A percentile compares a stretch with the other conserved stretches of the same genome.
Evolutionary conservation across 1,284 basidiomycete species (phyloP).

Genomic region (Erythrobasidium hasegawianum): DNA sequence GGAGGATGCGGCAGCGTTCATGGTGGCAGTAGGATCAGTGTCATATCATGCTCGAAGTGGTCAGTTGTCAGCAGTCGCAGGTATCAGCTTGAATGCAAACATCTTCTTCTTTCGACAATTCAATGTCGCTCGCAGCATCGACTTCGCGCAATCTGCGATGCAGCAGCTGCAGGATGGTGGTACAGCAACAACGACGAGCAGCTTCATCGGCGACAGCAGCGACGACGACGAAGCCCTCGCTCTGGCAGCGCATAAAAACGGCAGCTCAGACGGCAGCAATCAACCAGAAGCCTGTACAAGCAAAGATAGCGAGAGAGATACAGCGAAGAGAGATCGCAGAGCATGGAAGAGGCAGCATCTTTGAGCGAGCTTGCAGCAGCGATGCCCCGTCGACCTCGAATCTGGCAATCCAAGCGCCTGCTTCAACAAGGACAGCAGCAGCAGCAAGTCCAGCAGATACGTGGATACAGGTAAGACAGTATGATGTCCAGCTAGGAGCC

Average conservation of each 20-base stretch:
- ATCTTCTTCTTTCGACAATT: too few relatives aligned
- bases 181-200: not conserved
- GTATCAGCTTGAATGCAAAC: too few relatives aligned
- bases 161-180: slow-evolving; percentile 14
- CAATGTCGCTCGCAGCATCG: not conserved
- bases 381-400: not conserved
- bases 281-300: slow-evolving; percentile 12
- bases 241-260: slow-evolving; percentile 2
- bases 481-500: not conserved
- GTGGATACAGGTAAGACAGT: slow-evolving; percentile 23
- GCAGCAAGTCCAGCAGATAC: not conserved
- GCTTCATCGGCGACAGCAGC: too few relatives aligned
- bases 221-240: slow-evolving; percentile 4
- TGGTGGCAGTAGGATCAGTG: too few relatives aligned
- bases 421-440: not conserved
- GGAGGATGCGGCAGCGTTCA: too few relatives aligned
- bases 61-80: too few relatives aligned
- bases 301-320: slow-evolving; percentile 20
- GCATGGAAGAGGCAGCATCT: slow-evolving; percentile 27
- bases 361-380: slow-evolving; percentile 1
- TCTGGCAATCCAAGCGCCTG: not conserved
- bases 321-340: slow-evolving; percentile 10
- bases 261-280: slow-evolving; percentile 21
- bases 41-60: too few relatives aligned
- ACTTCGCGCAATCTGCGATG: slow-evolving; percentile 6